Evolutionary conservation across 2,329 filamentous ascomycete species (phyloP).

Genomic region (Neonectria neomacrospora): DNA sequence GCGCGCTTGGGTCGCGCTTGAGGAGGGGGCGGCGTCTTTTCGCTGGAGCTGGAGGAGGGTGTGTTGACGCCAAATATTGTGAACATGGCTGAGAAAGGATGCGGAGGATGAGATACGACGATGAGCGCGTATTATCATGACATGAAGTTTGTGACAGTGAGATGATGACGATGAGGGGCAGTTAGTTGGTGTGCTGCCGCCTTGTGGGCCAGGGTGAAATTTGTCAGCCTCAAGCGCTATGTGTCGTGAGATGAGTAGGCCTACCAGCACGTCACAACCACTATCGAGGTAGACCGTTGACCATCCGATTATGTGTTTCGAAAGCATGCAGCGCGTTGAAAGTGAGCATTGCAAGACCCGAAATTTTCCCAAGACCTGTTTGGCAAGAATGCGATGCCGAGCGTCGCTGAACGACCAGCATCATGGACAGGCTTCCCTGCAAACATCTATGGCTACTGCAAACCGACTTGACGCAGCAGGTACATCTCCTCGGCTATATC

Average conservation of each 20-base stretch:
- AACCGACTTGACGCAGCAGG: neutral
- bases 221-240: neutral
- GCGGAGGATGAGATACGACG: neutral
- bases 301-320: neutral
- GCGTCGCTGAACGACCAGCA: neutral
- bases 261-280: neutral
- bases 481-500: neutral
- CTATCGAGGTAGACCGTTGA: neutral
- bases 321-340: neutral
- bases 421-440: neutral
- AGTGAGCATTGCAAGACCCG: neutral
- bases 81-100: constrained; percentile 32
- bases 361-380: neutral
- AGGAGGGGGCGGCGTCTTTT: constrained; percentile 32
- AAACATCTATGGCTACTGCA: neutral
- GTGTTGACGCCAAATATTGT: constrained; percentile 38
- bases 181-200: neutral
- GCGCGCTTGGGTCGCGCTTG: constrained; percentile 44
- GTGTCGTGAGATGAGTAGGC: neutral
- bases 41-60: constrained; percentile 30
- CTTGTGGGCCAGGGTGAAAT: neutral
- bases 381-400: neutral
- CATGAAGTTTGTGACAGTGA: neutral
- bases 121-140: neutral
- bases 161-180: neutral